phyloP scores from a whole-genome alignment of 1,284 basidiomycete species.

The Pulveroboletus sp. region DNA sequence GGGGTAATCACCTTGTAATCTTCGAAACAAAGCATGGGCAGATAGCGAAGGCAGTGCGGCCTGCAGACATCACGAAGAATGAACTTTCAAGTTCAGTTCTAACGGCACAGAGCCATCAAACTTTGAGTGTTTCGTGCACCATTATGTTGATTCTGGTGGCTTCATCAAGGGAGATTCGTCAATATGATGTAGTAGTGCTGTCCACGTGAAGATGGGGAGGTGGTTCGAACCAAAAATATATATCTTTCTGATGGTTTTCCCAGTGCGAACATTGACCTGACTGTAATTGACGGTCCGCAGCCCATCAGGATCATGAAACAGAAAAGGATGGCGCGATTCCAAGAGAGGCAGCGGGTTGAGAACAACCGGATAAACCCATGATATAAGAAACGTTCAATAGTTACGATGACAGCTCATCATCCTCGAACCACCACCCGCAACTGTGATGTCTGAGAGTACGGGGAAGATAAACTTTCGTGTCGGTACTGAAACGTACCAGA shows the following conservation, averaged over 20 bases:
- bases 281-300: neutral
- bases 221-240: neutral
- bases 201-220: neutral
- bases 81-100: neutral
- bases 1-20: neutral
- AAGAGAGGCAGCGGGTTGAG: neutral
- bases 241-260: neutral
- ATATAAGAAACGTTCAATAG: neutral
- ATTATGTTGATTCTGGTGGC: neutral
- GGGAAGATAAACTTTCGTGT: conserved; percentile 15
- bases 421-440: neutral
- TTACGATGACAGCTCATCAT: neutral
- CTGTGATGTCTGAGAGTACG: conserved; percentile 20
- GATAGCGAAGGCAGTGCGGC: neutral
- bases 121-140: neutral
- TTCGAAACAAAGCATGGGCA: too few species aligned
- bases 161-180: neutral
- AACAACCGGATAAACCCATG: neutral
- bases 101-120: neutral
- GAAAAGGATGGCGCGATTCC: neutral
- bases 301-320: neutral
- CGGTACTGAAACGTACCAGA: conserved; percentile 20
- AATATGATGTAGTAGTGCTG: neutral
- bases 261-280: neutral
- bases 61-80: neutral